Evolutionary conservation across 1,139 yeast genomes (phyloP).

Genomic region (Candida tetrigidarum): DNA sequence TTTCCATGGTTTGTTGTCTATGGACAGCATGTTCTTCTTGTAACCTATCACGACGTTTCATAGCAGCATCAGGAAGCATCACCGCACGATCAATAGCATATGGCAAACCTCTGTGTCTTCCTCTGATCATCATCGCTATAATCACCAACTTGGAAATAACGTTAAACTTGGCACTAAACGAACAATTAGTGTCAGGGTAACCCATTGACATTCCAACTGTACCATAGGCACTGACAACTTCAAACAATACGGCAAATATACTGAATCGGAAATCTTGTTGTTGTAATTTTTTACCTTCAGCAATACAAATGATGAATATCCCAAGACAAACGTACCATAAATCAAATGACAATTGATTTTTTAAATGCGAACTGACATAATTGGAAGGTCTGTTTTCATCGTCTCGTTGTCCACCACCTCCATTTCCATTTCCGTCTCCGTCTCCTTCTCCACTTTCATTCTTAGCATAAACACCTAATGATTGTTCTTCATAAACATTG

Average conservation of each 20-base stretch:
- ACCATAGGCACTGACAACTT: conserved; percentile 93
- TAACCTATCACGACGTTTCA: conserved; percentile 67
- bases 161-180: conserved; percentile 75
- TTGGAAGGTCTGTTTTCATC: conserved; percentile 50
- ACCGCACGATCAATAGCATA: conserved; percentile 94
- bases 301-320: conserved; percentile 80
- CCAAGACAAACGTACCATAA: conserved; percentile 93
- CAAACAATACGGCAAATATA: conserved; percentile 79
- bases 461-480: conserved; percentile 78
- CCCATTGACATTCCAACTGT: conserved; percentile 94
- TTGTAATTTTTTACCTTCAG: conserved; percentile 71
- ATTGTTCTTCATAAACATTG: conserved; percentile 96
- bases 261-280: conserved; percentile 54
- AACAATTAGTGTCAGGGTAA: conserved; percentile 65
- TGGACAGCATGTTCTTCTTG: conserved; percentile 62
- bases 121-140: conserved; percentile 90
- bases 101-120: conserved; percentile 97
- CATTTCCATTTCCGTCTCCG: no score
- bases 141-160: conserved; percentile 80
- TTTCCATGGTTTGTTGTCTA: conserved; percentile 36
- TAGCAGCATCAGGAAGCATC: conserved; percentile 75
- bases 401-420: no score
- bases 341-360: conserved; percentile 92
- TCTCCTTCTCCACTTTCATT: conserved; percentile 33
- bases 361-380: conserved; percentile 84